Conservation (phyloP, 169 alveolate genomes). For the Cryptosporidium tyzzeri region DNA sequence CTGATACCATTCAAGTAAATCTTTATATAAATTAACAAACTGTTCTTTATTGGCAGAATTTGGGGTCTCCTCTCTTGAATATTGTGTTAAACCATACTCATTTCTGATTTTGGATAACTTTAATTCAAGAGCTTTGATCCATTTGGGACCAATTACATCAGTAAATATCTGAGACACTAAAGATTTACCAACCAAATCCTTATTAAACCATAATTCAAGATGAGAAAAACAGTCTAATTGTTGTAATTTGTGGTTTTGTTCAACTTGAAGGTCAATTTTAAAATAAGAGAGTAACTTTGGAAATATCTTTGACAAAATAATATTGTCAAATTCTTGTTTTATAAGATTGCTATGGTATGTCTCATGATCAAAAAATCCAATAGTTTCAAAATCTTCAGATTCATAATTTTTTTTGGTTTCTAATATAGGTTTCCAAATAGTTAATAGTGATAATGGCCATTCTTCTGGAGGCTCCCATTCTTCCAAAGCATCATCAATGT, state of each 20-base stretch:
- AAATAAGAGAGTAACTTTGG: constrained; percentile 38
- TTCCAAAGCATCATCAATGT: not conserved
- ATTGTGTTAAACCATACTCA: not conserved
- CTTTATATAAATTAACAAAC: not conserved
- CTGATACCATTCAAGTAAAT: constrained; percentile 55
- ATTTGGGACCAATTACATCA: constrained; percentile 53
- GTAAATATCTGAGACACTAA: constrained; percentile 37
- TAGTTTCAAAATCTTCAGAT: not conserved
- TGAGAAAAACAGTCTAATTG: constrained; percentile 12
- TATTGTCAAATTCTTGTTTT: constrained; percentile 12
- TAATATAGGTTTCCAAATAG: constrained; percentile 34
- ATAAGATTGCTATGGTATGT: not conserved
- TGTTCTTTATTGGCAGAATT: not conserved
- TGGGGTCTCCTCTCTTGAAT: not conserved
- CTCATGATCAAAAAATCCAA: not conserved
- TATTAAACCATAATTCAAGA: constrained; percentile 28
- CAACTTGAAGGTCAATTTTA: not conserved
- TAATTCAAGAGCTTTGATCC: constrained; percentile 9
- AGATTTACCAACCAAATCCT: constrained; percentile 3
- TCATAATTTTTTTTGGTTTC: constrained; percentile 3
- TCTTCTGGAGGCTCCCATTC: constrained; percentile 68
- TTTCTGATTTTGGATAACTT: not conserved
- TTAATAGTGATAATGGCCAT: constrained; percentile 46
- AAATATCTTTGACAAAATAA: not conserved
- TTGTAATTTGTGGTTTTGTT: not conserved